Base-by-base conservation (phyloP, 192 early-diverging fungal species). In the Thoreauomyces humboldtii region DNA sequence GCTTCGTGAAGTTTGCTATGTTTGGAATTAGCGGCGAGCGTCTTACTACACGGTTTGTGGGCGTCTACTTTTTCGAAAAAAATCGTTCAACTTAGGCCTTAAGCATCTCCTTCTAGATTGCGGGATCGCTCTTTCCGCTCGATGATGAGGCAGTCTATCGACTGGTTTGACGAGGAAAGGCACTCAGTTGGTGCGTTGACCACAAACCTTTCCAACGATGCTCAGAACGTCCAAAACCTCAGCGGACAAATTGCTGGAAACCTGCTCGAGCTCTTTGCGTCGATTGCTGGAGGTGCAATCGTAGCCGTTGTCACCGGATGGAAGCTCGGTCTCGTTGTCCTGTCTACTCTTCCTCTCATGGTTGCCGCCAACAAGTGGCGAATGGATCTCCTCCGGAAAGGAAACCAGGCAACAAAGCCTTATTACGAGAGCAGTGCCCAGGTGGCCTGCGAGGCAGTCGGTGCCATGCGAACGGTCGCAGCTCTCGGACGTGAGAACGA, bases 141-240 rank as follows among this genome's bases (percentile, higher is more conserved):
- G 19, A 87, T 96, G 54, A 62, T 95, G 51, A 75, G 81, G n/a
- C 94, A 96, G 71, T 89, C 95, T 28, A 90, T 93, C 61, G 89
- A 74, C 2, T 96, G 86, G 77, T 96, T 94, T 72, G 94, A 96
- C 71, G 22, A 28, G 22, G 67, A 69, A 48, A 64, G 67, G 36
- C 51, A 79, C 54, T 59, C 64, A 25, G 48, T 75, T 7, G 94
- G 95, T 32, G 82, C 86, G 12, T 72, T 98, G 44, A 93, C 93
- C 4, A 77, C 91, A 34, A 77, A 85, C 34, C 83, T 98, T 32
- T 85, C 93, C 24, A 86, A 85, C 32, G 94, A 96, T 72, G 88
- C 93, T 15, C 60, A 66, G 36, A 69, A 76, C 17, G 64, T 83
- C 17, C 71, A 71, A 47, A 80, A 67, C 59, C 38, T 75, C 68